These are phyloP conservation scores for Sphaerobolus stellatus DNA, from an alignment of 1,284 basidiomycete species.

Conservation along the genomic window DNA sequence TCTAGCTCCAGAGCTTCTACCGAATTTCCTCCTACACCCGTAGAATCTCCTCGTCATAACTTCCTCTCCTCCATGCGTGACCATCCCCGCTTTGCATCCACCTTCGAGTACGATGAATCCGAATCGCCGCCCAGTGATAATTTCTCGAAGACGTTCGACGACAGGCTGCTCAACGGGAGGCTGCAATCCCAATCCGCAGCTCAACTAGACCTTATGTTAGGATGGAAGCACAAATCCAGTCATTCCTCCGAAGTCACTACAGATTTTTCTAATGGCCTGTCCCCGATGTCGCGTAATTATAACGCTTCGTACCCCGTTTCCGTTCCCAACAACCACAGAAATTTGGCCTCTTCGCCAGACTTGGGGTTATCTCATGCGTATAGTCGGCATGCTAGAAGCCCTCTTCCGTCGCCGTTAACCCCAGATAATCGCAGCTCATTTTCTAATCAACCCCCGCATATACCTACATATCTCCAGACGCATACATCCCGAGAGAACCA, in stretches of 20 bases:
- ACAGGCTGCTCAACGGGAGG: slow-evolving; percentile 12
- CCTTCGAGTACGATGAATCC: slow-evolving; percentile 72
- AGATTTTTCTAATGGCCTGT: slow-evolving; percentile 3
- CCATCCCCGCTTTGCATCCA: slow-evolving; percentile 55
- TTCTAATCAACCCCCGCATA: neutral
- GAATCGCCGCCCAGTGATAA: slow-evolving; percentile 54
- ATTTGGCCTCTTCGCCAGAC: too few species aligned
- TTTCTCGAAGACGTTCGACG: slow-evolving; percentile 10
- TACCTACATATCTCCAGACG: neutral
- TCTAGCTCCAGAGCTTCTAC: too few species aligned
- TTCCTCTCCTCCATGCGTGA: slow-evolving; percentile 66
- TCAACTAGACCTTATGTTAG: neutral
- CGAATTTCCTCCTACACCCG: too few species aligned
- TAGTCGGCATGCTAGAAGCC: slow-evolving; percentile 1
- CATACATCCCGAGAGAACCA: slow-evolving; percentile 15
- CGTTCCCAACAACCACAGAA: neutral
- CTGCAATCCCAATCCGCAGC: slow-evolving; percentile 33
- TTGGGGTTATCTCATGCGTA: slow-evolving; percentile 5
- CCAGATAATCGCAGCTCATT: slow-evolving; percentile 6
- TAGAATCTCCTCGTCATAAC: too few species aligned
- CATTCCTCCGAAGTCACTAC: too few species aligned
- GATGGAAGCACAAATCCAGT: slow-evolving; percentile 1
- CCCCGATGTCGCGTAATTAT: too few species aligned
- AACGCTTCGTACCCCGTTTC: neutral
- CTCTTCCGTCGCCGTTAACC: slow-evolving; percentile 1